These are phyloP conservation scores for Coniochaeta prunicola DNA, from an alignment of 2,329 filamentous ascomycete species.

Conservation along the genomic window DNA sequence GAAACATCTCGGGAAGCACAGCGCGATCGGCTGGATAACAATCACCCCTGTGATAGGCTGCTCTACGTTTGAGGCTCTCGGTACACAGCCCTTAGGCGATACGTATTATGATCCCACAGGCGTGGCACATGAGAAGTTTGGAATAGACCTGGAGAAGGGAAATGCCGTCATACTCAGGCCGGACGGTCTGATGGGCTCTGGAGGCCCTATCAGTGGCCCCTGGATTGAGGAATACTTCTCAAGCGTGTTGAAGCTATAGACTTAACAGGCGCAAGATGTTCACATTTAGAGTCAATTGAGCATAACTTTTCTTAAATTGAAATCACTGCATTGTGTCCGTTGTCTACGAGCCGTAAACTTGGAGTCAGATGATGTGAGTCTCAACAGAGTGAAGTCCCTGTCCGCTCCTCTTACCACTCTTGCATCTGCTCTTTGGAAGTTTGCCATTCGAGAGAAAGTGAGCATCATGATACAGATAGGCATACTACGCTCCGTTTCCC, in stretches of 20 bases:
- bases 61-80: constrained; percentile 38
- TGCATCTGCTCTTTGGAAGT: too few relatives aligned
- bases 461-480: too few relatives aligned
- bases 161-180: constrained; percentile 17
- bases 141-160: constrained; percentile 14
- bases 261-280: too few relatives aligned
- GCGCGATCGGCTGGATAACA: constrained; percentile 32
- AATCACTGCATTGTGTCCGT: too few relatives aligned
- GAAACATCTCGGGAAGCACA: constrained; percentile 14
- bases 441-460: too few relatives aligned
- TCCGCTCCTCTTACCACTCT: too few relatives aligned
- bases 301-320: too few relatives aligned
- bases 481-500: too few relatives aligned
- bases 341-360: too few relatives aligned
- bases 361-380: too few relatives aligned
- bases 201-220: constrained; percentile 5
- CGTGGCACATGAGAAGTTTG: constrained; percentile 16
- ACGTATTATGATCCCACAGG: constrained; percentile 40
- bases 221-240: constrained; percentile 11
- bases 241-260: constrained; percentile 6
- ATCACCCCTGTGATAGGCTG: constrained; percentile 34
- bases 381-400: too few relatives aligned
- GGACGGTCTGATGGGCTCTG: constrained; percentile 15
- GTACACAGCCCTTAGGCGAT: constrained; percentile 37
- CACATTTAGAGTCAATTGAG: background rate